Evolutionary conservation across 441 rosid genomes (phyloP).

Genomic region (Pelargonium myrrhifolium): DNA sequence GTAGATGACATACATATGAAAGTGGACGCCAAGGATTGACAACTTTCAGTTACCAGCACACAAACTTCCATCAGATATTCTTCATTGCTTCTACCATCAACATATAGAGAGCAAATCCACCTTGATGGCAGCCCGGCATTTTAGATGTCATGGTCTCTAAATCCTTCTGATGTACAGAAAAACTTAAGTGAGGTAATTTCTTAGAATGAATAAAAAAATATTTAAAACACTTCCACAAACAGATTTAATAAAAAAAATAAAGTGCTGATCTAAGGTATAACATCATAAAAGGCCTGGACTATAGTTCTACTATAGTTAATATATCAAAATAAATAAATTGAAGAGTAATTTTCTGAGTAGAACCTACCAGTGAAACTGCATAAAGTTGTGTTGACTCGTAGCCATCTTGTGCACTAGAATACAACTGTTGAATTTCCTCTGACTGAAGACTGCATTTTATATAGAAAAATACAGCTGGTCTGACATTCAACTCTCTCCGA

Average conservation of each 20-base stretch:
- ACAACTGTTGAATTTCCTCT: slow-evolving; percentile 55
- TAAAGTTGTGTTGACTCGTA: slow-evolving; percentile 76
- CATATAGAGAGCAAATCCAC: slow-evolving; percentile 74
- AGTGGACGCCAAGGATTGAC: neutral
- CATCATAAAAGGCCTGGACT: neutral
- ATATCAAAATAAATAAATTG: neutral
- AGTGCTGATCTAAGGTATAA: neutral
- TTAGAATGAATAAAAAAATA: neutral
- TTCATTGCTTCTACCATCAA: slow-evolving; percentile 48
- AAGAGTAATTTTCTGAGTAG: neutral
- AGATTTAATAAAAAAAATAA: neutral
- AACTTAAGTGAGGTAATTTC: neutral
- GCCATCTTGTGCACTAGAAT: slow-evolving; percentile 75
- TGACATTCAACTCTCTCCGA: slow-evolving; percentile 58
- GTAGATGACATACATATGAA: neutral
- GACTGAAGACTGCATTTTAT: slow-evolving; percentile 59
- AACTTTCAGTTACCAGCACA: slow-evolving; percentile 14
- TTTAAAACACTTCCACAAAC: neutral
- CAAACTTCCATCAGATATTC: slow-evolving; percentile 23
- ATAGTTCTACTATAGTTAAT: no score
- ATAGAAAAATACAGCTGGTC: slow-evolving; percentile 82
- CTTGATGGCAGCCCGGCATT: slow-evolving; percentile 96
- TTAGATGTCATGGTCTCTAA: slow-evolving; percentile 52
- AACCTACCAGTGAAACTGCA: slow-evolving; percentile 63
- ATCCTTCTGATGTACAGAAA: slow-evolving; percentile 40